Conservation (phyloP, 768 basidiomycete species). For the Mycena vulgaris region DNA sequence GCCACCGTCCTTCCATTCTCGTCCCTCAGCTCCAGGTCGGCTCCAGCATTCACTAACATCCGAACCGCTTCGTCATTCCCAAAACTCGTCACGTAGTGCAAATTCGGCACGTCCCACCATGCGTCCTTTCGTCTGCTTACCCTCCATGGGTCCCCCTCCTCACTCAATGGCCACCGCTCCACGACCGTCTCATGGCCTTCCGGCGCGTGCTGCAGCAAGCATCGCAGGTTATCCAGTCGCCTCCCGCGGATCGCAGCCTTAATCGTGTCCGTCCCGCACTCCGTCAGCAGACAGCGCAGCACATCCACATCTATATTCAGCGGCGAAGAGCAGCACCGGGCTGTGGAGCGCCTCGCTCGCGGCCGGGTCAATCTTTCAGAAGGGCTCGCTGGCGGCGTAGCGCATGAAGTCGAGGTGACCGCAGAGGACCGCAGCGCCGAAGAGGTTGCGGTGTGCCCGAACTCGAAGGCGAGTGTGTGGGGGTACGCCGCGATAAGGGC, state of each 20-base stretch:
- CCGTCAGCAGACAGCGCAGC: constrained; percentile 19
- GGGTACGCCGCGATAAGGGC: constrained; percentile 21
- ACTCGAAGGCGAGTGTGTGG: constrained; percentile 20
- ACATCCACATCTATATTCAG: not conserved
- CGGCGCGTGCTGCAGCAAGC: constrained; percentile 17
- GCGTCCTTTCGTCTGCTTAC: not conserved
- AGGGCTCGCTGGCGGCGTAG: constrained; percentile 5
- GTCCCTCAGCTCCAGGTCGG: not conserved
- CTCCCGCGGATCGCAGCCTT: not conserved
- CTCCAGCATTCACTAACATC: constrained; percentile 18
- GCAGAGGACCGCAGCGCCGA: constrained; percentile 1
- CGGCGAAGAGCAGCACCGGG: not conserved
- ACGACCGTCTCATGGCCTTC: constrained; percentile 20
- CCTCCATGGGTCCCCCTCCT: not conserved
- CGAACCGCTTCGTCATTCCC: not conserved
- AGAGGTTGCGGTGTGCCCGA: constrained; percentile 21
- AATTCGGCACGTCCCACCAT: constrained; percentile 24
- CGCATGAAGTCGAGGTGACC: constrained; percentile 19
- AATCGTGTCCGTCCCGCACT: constrained; percentile 24
- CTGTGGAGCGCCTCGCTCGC: not conserved
- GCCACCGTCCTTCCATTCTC: no score
- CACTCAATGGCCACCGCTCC: constrained; percentile 14
- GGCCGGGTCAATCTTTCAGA: constrained; percentile 26
- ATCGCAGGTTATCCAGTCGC: constrained; percentile 8
- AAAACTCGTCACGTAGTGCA: constrained; percentile 18